Evolutionary conservation across 495 filamentous ascomycete genomes (phyloP), one percentile per base, ranked within the genome.

Genomic region (Sporormia fimetaria): DNA sequence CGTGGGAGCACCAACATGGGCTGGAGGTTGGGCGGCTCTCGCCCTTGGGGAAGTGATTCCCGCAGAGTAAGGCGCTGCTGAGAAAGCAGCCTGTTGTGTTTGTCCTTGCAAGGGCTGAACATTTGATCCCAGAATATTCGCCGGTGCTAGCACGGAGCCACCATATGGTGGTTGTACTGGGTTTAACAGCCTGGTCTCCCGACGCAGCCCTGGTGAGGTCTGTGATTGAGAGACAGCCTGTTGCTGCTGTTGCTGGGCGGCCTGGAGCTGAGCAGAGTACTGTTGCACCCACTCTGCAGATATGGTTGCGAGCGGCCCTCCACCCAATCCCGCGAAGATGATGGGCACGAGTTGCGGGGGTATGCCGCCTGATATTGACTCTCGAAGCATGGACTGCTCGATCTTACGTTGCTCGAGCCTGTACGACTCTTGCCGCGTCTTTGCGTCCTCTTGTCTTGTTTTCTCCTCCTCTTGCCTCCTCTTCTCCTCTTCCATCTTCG

Each of bases 391-490:
- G 35, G 78, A 75, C 57, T 82, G 75, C 57, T 96, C 88, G 25
- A 87, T 71, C 56, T 70, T 80, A 33, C 88, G 75, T 58, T 84
- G 83, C 57, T 95, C 88, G 30, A 93, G 61, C 30, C 75, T 71
- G 60, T 94, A 82, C 59, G 90, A 83, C 59, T 95, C 87, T 58
- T 88, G 83, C 54, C 67, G 81, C 52, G 80, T 93, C 66, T 73
- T 83, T 60, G 94, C 84, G 63, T 94, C 85, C 59, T 95, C 86
- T 59, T 88, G 82, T 56, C 67, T 82, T 52, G 80, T 74, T 45
- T 73, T 83, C 60, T 94, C 84, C 63, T 94, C 85, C 59, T 95
- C 86, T 59, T 88, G 82, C 56, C 67, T 82, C 52, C 80, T 74
- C 46, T 73, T 74, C 44, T 90, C 84, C 49, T 94, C 88, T 61